Evolutionary conservation across 1,284 basidiomycete genomes (phyloP).

Genomic region (Leccinum subrobustum): DNA sequence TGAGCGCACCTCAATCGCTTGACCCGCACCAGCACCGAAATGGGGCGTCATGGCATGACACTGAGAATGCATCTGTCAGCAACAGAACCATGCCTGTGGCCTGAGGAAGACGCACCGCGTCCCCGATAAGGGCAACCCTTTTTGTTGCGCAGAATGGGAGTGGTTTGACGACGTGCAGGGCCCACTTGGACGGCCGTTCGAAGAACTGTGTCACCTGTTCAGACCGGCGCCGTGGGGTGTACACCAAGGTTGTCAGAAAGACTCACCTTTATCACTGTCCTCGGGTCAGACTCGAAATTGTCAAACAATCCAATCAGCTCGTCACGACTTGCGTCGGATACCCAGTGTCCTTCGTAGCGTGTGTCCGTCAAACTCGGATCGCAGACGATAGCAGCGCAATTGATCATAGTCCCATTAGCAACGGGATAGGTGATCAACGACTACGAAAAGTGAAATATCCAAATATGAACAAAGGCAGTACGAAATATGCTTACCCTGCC

Average conservation of each 20-base stretch:
- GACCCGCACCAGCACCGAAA: constrained; percentile 30
- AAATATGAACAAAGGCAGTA: neutral
- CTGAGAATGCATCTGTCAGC: constrained; percentile 5
- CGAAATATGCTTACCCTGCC: neutral
- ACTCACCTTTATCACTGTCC: constrained; percentile 39
- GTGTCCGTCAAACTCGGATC: constrained; percentile 38
- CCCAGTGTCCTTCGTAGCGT: constrained; percentile 37
- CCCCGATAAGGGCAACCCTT: constrained; percentile 36
- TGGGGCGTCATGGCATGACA: constrained; percentile 34
- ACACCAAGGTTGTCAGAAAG: neutral
- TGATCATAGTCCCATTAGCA: constrained; percentile 41
- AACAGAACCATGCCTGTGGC: fast-evolving
- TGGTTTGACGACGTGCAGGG: constrained; percentile 31
- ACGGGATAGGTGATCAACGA: constrained; percentile 45
- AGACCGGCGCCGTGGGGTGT: neutral
- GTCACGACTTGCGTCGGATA: constrained; percentile 30
- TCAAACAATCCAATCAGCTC: constrained; percentile 33
- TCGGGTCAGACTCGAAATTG: constrained; percentile 45
- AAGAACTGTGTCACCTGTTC: constrained; percentile 9
- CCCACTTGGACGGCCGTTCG: constrained; percentile 30
- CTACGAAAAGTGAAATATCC: constrained; percentile 33
- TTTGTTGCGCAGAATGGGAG: constrained; percentile 33
- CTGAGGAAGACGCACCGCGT: constrained; percentile 30
- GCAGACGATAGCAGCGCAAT: constrained; percentile 39
- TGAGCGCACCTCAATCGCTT: constrained; percentile 32